Evolutionary conservation across 352 stramenopile species (phyloP).

Genomic region (Pseudoperonospora humuli): DNA sequence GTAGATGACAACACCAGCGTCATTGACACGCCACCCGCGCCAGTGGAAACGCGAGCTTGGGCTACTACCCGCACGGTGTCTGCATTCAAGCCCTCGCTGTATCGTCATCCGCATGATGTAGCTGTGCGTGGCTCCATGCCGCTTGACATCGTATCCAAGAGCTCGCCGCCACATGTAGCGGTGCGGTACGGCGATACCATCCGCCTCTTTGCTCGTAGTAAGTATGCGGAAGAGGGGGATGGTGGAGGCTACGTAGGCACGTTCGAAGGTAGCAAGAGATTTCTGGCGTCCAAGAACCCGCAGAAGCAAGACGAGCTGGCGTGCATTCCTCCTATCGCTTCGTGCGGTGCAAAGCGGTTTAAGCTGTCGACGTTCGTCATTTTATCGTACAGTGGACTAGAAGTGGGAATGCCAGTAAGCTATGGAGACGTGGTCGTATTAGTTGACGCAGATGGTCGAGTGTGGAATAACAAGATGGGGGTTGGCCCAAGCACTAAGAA

Average conservation of each 20-base stretch:
- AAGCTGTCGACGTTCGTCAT: slow-evolving; percentile 56
- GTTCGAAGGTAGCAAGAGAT: slow-evolving; percentile 55
- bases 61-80: slow-evolving; percentile 4
- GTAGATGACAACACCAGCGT: slow-evolving; percentile 7
- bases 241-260: slow-evolving; percentile 60
- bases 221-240: slow-evolving; percentile 26
- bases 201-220: slow-evolving; percentile 56
- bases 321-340: slow-evolving; percentile 50
- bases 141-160: slow-evolving; percentile 34
- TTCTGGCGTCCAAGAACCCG: slow-evolving; percentile 49
- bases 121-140: slow-evolving; percentile 18
- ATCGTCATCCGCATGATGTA: slow-evolving; percentile 15
- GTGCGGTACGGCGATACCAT: slow-evolving; percentile 65
- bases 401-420: slow-evolving; percentile 52
- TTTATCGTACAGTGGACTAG: slow-evolving; percentile 50
- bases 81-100: not conserved
- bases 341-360: slow-evolving; percentile 30
- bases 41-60: slow-evolving; percentile 5
- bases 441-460: slow-evolving; percentile 46
- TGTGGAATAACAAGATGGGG: slow-evolving; percentile 87
- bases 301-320: slow-evolving; percentile 59
- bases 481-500: slow-evolving; percentile 67
- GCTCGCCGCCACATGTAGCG: slow-evolving; percentile 50
- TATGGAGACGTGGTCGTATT: slow-evolving; percentile 80
- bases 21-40: slow-evolving; percentile 13